These are phyloP conservation scores for Cyamopsis tetragonoloba DNA, from an alignment of 306 rosid species.

Conservation along the genomic window DNA sequence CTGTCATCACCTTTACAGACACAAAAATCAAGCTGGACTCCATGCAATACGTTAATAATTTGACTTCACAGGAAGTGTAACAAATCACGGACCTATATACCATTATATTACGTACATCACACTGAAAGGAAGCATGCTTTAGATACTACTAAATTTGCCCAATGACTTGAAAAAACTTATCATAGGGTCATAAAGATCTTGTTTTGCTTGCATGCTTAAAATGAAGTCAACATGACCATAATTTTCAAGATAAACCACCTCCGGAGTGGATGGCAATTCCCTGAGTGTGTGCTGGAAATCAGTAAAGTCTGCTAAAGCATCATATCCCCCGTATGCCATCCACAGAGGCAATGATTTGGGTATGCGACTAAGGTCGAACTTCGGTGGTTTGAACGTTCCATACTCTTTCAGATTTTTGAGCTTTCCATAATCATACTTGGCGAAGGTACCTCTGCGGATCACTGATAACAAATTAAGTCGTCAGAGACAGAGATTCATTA, in stretches of 20 bases:
- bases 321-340: slow-evolving; percentile 92
- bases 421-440: slow-evolving; percentile 79
- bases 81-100: slow-evolving; percentile 30
- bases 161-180: slow-evolving; percentile 47
- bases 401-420: slow-evolving; percentile 61
- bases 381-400: slow-evolving; percentile 70
- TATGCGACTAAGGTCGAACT: slow-evolving; percentile 61
- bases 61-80: slow-evolving; percentile 2
- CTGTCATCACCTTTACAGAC: slow-evolving; percentile 13
- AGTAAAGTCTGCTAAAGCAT: slow-evolving; percentile 62
- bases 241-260: slow-evolving; percentile 71
- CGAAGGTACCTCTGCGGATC: slow-evolving; percentile 82
- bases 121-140: slow-evolving; percentile 8
- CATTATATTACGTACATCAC: slow-evolving; percentile 25
- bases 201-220: slow-evolving; percentile 59
- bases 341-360: slow-evolving; percentile 81
- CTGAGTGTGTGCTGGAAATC: slow-evolving; percentile 65
- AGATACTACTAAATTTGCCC: slow-evolving; percentile 34
- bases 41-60: neutral
- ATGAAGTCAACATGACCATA: slow-evolving; percentile 89
- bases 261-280: slow-evolving; percentile 64
- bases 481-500: neutral
- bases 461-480: slow-evolving; percentile 44
- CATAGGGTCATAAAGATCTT: slow-evolving; percentile 72
- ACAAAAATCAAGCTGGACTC: neutral